Evolutionary conservation across 1,284 basidiomycete genomes (phyloP).

Genomic region (Taiwanofungus camphoratus): DNA sequence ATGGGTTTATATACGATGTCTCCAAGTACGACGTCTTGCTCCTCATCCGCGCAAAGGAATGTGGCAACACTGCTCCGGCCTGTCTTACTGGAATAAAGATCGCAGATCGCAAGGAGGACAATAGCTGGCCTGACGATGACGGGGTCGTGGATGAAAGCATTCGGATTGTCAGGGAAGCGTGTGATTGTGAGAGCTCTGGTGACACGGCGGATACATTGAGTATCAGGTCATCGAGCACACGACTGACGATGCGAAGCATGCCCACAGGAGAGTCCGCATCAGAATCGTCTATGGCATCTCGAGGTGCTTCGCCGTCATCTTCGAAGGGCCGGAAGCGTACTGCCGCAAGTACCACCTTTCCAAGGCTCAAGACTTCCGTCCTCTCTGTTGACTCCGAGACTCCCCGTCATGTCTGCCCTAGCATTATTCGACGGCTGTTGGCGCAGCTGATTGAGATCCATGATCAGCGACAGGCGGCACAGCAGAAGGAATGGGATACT

Average conservation of each 20-base stretch:
- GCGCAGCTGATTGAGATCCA: constrained; percentile 84
- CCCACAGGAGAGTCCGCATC: constrained; percentile 12
- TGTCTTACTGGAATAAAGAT: constrained; percentile 85
- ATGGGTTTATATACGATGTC: constrained; percentile 92
- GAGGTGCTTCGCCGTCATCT: constrained; percentile 45
- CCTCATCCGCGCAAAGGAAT: constrained; percentile 68
- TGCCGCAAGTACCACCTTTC: constrained; percentile 23
- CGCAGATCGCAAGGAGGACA: constrained; percentile 72
- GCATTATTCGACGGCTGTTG: constrained; percentile 73
- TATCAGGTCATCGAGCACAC: constrained; percentile 23
- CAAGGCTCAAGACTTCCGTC: constrained; percentile 40
- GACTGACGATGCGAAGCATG: constrained; percentile 20
- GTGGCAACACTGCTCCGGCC: constrained; percentile 71
- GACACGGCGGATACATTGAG: constrained; percentile 22
- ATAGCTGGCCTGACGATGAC: constrained; percentile 62
- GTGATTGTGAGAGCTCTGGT: constrained; percentile 47
- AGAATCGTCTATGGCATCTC: constrained; percentile 22
- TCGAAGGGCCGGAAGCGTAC: constrained; percentile 42
- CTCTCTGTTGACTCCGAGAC: constrained; percentile 52
- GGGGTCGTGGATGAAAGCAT: constrained; percentile 31
- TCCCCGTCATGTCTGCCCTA: constrained; percentile 66
- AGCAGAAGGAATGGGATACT: constrained; percentile 82
- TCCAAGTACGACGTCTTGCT: constrained; percentile 77
- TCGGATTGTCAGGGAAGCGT: constrained; percentile 56
- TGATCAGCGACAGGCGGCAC: constrained; percentile 72